Percentiles rank a stretch among this genome's conserved stretches.
Conservation (phyloP, 2,329 filamentous ascomycete genomes). For the Fusarium brevicatenulatum region DNA sequence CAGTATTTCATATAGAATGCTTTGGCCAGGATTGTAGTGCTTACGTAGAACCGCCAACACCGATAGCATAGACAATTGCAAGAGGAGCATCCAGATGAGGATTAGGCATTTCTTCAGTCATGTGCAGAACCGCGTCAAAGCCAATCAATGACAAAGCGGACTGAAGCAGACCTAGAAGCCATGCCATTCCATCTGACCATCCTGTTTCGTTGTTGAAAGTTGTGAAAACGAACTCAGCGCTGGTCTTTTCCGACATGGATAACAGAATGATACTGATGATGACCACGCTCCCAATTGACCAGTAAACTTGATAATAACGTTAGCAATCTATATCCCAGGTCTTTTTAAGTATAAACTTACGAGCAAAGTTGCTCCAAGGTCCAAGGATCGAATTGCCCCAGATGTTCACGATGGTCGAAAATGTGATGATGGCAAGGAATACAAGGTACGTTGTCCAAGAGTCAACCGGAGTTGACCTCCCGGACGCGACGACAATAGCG, state of each 20-base stretch:
- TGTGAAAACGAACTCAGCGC: not conserved
- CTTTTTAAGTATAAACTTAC: accelerated
- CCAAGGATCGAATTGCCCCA: not conserved
- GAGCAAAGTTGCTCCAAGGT: not conserved
- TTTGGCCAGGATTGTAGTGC: not conserved
- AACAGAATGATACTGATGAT: not conserved
- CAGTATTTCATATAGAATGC: not conserved
- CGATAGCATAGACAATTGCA: not conserved
- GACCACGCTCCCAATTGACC: not conserved
- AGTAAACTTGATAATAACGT: not conserved
- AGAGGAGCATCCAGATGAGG: not conserved
- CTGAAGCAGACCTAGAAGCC: not conserved
- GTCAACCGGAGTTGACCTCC: not conserved
- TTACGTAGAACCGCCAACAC: not conserved
- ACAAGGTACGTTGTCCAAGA: not conserved
- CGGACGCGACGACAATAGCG: not conserved
- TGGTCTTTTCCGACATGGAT: not conserved
- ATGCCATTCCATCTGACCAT: not conserved
- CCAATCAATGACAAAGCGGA: not conserved
- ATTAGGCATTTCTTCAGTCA: not conserved
- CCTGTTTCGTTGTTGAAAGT: not conserved
- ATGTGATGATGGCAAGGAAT: not conserved
- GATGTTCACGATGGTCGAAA: not conserved
- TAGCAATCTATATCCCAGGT: not conserved
- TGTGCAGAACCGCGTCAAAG: not conserved